phyloP scores from a whole-genome alignment of 441 rosid species.

The Rhodomyrtus psidioides region DNA sequence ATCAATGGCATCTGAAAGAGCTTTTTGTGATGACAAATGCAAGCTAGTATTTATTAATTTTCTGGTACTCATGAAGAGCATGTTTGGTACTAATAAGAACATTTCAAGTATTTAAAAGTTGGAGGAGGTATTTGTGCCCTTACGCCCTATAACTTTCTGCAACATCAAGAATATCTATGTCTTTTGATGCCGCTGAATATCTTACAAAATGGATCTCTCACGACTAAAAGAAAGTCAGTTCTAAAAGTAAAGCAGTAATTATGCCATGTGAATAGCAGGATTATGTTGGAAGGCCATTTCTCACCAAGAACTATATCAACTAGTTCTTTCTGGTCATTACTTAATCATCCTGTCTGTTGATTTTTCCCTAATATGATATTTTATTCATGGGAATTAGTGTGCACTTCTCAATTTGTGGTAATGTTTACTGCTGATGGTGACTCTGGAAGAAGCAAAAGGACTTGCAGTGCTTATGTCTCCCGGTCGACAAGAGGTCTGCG shows the following conservation, averaged over 20 bases:
- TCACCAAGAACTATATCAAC: neutral
- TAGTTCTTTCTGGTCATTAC: neutral
- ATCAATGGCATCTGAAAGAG: neutral
- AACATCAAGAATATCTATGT: neutral
- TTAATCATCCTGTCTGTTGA: neutral
- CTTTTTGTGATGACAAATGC: neutral
- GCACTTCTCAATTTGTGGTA: constrained; percentile 83
- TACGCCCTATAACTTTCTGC: neutral
- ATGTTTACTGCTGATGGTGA: constrained; percentile 59
- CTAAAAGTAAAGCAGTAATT: neutral
- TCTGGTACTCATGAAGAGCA: neutral
- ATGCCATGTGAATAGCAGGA: neutral
- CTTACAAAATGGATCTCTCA: neutral
- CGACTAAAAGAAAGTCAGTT: neutral
- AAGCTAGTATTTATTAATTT: neutral
- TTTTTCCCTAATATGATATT: neutral
- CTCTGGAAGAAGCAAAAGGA: constrained; percentile 31
- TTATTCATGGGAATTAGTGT: constrained; percentile 30
- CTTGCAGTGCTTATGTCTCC: constrained; percentile 74
- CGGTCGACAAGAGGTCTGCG: constrained; percentile 87
- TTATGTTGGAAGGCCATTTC: neutral
- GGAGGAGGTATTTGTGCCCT: neutral
- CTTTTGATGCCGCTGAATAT: neutral
- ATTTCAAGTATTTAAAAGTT: neutral
- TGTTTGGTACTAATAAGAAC: neutral